phyloP scores from a whole-genome alignment of 129 eudicot species.

The Flaveria sonorensis region DNA sequence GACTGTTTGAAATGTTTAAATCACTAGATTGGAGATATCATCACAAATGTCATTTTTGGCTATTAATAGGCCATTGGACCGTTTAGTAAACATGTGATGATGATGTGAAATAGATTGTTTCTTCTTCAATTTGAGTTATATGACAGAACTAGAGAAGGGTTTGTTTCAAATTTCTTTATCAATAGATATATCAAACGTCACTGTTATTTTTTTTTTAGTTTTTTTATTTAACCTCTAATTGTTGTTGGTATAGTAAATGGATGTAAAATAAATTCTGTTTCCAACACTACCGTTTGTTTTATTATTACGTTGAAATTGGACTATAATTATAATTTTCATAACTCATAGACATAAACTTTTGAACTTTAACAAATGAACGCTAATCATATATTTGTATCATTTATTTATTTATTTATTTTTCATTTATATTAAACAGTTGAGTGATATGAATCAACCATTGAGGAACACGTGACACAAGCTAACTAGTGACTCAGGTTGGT shows the following conservation, averaged over 20 bases:
- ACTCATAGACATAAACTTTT: too few relatives aligned
- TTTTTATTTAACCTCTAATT: too few relatives aligned
- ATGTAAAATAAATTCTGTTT: too few relatives aligned
- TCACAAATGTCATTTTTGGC: not conserved
- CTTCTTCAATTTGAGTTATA: not conserved
- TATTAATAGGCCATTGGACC: not conserved
- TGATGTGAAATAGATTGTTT: not conserved
- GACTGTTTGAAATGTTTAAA: not conserved
- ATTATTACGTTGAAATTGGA: too few relatives aligned
- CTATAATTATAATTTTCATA: too few relatives aligned
- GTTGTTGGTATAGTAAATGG: too few relatives aligned
- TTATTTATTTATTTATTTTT: not conserved
- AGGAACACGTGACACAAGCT: constrained; percentile 20
- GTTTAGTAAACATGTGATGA: constrained; percentile 10
- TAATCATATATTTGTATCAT: not conserved
- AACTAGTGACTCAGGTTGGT: constrained; percentile 13
- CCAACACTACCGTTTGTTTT: too few relatives aligned
- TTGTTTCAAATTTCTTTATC: too few relatives aligned
- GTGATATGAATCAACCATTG: not conserved
- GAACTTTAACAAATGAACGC: too few relatives aligned
- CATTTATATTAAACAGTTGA: not conserved
- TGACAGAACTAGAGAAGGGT: not conserved
- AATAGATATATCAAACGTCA: too few relatives aligned
- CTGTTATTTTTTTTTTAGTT: too few relatives aligned
- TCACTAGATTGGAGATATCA: constrained; percentile 1